Conservation (phyloP, 1,284 basidiomycete genomes). For the Cutaneotrichosporon sp. region DNA sequence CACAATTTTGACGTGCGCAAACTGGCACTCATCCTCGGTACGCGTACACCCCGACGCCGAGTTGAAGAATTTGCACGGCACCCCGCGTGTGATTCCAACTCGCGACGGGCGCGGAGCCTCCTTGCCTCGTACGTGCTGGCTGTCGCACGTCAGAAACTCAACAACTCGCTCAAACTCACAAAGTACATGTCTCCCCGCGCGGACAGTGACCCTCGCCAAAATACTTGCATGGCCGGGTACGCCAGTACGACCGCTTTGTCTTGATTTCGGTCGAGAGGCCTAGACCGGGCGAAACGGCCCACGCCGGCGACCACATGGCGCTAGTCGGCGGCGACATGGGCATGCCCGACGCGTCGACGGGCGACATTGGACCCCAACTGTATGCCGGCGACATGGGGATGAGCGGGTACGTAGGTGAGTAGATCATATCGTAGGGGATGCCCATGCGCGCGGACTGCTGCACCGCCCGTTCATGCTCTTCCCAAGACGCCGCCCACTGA, state of each 20-base stretch:
- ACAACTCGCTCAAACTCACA: slow-evolving; percentile 26
- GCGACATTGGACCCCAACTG: no score
- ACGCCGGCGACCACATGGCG: no score
- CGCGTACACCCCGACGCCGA: slow-evolving; percentile 37
- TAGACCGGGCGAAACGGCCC: no score
- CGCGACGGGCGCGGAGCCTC: no score
- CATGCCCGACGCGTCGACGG: no score
- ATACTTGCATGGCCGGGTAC: slow-evolving; percentile 37
- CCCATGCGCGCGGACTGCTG: no score
- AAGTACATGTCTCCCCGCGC: slow-evolving; percentile 41
- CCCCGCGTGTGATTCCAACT: not conserved
- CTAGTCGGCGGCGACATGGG: no score
- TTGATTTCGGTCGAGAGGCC: not conserved
- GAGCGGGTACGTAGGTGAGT: not conserved
- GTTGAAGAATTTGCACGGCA: slow-evolving; percentile 45
- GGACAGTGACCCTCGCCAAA: slow-evolving; percentile 36
- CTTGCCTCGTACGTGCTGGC: slow-evolving; percentile 17
- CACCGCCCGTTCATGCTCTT: no score
- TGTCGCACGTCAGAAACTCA: slow-evolving; percentile 7
- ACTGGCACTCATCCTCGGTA: slow-evolving; percentile 31
- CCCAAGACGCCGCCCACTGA: no score
- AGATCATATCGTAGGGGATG: not conserved
- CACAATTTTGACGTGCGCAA: slow-evolving; percentile 39
- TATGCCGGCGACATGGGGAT: no score
- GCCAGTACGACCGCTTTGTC: slow-evolving; percentile 15